A percentile compares a stretch with the other conserved stretches of the same genome.
Conservation (phyloP, 495 filamentous ascomycete species). For the Penicillium samsonianum region DNA sequence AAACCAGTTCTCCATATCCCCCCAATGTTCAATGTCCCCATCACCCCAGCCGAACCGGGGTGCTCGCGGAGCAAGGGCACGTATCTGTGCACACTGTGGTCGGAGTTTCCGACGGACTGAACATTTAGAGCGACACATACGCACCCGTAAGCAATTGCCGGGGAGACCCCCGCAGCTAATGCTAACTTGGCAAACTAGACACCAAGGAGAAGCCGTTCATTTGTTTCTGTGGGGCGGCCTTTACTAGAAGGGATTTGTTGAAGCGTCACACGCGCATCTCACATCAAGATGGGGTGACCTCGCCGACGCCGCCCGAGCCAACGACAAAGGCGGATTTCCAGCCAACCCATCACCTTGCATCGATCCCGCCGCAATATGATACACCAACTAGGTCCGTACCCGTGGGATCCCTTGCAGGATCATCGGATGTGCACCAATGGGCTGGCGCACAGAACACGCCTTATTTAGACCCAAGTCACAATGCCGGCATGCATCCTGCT, state of each 20-base stretch:
- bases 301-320: slow-evolving; percentile 35
- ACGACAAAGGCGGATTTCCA: slow-evolving; percentile 18
- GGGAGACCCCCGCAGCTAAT: slow-evolving; percentile 19
- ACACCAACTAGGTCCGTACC: slow-evolving; percentile 26
- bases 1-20: slow-evolving; percentile 31
- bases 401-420: slow-evolving; percentile 27
- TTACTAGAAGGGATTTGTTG: slow-evolving; percentile 55
- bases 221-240: slow-evolving; percentile 56
- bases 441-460: slow-evolving; percentile 26
- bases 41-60: slow-evolving; percentile 29
- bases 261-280: slow-evolving; percentile 53
- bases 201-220: slow-evolving; percentile 58
- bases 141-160: slow-evolving; percentile 50
- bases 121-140: slow-evolving; percentile 56
- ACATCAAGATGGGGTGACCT: slow-evolving; percentile 36
- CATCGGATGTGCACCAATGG: slow-evolving; percentile 37
- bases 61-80: slow-evolving; percentile 37
- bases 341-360: slow-evolving; percentile 22
- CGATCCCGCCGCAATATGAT: slow-evolving; percentile 27
- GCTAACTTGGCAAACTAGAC: slow-evolving; percentile 36
- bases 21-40: slow-evolving; percentile 39
- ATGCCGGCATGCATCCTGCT: slow-evolving; percentile 22
- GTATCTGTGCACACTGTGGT: slow-evolving; percentile 45
- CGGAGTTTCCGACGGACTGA: slow-evolving; percentile 47
- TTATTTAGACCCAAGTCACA: slow-evolving; percentile 32